phyloP scores from a whole-genome alignment of 306 rosid species.

The Cucurbita ficifolia region DNA sequence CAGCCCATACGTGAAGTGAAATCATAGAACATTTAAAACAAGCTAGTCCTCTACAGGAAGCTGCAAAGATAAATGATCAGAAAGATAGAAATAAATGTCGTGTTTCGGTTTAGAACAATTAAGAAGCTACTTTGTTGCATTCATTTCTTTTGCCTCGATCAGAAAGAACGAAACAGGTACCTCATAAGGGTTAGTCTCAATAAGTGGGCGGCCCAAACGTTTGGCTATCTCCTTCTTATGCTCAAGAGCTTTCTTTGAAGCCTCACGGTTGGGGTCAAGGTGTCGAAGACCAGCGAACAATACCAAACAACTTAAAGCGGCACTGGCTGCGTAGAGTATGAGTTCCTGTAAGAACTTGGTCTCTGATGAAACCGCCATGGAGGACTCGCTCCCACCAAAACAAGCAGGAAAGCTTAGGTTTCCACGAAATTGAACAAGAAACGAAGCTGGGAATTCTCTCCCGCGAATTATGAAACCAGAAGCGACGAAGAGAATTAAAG shows the following conservation, averaged over 20 bases:
- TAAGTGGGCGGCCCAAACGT: slow-evolving; percentile 91
- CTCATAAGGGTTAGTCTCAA: slow-evolving; percentile 81
- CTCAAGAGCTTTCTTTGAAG: slow-evolving; percentile 74
- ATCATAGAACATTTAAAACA: background rate
- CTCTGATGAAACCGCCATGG: slow-evolving; percentile 36
- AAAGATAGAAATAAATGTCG: background rate
- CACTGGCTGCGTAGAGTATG: slow-evolving; percentile 85
- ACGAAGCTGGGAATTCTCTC: background rate
- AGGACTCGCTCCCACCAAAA: background rate
- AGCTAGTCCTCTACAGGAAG: background rate
- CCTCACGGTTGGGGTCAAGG: slow-evolving; percentile 80
- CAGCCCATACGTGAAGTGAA: background rate
- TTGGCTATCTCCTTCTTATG: slow-evolving; percentile 82
- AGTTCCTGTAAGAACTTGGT: slow-evolving; percentile 59
- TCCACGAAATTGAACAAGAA: background rate
- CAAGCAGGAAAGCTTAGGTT: background rate
- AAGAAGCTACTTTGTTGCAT: background rate
- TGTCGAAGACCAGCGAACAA: slow-evolving; percentile 68
- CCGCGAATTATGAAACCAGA: background rate
- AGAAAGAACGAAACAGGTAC: slow-evolving; percentile 13
- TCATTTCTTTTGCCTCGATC: background rate
- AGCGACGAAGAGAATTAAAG: background rate
- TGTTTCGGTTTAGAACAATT: background rate
- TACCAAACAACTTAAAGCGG: slow-evolving; percentile 74
- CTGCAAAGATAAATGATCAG: background rate